Base-by-base conservation (phyloP, 176 grass and related monocot genomes). In the Saccharum officinarum region DNA sequence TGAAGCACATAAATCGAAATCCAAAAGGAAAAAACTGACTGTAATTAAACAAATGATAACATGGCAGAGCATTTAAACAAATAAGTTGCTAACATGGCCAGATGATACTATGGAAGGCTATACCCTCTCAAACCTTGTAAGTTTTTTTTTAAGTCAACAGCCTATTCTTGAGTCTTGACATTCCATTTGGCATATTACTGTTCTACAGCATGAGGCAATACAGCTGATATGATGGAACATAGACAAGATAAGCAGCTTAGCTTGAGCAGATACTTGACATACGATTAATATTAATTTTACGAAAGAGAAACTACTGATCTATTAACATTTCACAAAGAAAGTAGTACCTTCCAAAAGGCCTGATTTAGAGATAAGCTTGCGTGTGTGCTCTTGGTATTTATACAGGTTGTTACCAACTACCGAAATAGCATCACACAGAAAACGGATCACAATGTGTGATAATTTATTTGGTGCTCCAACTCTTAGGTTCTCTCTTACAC, bases 391-490 rank as follows among this genome's bases (percentile, higher is more conserved):
- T 84, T 93, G 86, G 74, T 95, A 87, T 78, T 93, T 98, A 86
- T 93, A 98, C 46, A 98, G 83, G 67, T 91, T 98, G 85, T 89
- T 98, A 83, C 93, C 95, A 82, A 98, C 87, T 30, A 94, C 52
- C 67, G 93, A 98, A 84, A 98, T 77, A 82, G 93, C 79, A 87
- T 98, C 95, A 36, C 95, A 98, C 52, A 98, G 82, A 85, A 98
- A 98, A 84, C 89, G 79, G 66, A 92, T 80, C 68, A 98, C 88
- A 93, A 93, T 90, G 17, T 88, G 77, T 82, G 89, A 92, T 23
- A 95, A 50, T 86, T 82, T 88, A 83, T 88, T 80, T 85, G 86
- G 76, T 82, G 63, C 37, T 63, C 88, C 87, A 73, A 78, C 73
- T 82, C 84, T 65, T 83, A 52, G 17, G 78, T 33, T 71, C 75